Evolutionary conservation across 1,139 yeast genomes (phyloP).

Genomic region (Protomyces pachydermus): DNA sequence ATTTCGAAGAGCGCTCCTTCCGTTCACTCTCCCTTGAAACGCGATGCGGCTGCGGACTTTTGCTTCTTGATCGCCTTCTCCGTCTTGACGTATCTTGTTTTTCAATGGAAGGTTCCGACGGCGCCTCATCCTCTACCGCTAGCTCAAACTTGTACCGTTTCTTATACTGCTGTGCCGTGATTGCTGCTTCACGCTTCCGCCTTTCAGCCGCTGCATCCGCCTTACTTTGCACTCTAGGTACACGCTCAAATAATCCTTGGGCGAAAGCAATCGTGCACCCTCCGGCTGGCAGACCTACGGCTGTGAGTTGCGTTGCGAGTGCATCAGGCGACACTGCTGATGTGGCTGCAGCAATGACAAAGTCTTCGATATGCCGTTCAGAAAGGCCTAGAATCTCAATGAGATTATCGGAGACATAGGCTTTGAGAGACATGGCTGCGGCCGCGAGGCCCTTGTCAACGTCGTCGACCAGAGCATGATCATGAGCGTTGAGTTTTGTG

Average conservation of each 20-base stretch:
- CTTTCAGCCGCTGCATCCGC: slow-evolving; percentile 14
- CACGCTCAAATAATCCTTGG: slow-evolving; percentile 34
- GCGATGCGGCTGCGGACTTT: not conserved
- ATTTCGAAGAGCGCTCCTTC: not conserved
- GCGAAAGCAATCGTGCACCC: slow-evolving; percentile 34
- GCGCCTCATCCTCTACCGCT: slow-evolving; percentile 28
- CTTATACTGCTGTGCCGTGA: slow-evolving; percentile 1
- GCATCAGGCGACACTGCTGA: slow-evolving; percentile 23
- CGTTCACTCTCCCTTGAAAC: not conserved
- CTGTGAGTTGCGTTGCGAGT: slow-evolving; percentile 34
- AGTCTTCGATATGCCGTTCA: slow-evolving; percentile 28
- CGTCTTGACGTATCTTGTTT: slow-evolving; percentile 7
- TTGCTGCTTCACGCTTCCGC: slow-evolving; percentile 14
- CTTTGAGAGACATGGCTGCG: slow-evolving; percentile 19
- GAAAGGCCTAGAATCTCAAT: slow-evolving; percentile 26
- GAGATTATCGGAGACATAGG: slow-evolving; percentile 23
- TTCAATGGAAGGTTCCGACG: not conserved
- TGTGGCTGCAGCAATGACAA: slow-evolving; percentile 26
- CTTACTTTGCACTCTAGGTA: slow-evolving; percentile 30
- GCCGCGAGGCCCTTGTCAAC: not conserved
- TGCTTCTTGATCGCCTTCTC: slow-evolving; percentile 7
- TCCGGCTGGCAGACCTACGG: slow-evolving; percentile 37
- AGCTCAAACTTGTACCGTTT: slow-evolving; percentile 29
- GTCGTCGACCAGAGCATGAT: not conserved
- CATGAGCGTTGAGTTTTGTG: not conserved